Evolutionary conservation across 371 early-diverging fungal species (phyloP), one percentile per base, ranked within the genome.

Genomic region (Mortierella sp.): DNA sequence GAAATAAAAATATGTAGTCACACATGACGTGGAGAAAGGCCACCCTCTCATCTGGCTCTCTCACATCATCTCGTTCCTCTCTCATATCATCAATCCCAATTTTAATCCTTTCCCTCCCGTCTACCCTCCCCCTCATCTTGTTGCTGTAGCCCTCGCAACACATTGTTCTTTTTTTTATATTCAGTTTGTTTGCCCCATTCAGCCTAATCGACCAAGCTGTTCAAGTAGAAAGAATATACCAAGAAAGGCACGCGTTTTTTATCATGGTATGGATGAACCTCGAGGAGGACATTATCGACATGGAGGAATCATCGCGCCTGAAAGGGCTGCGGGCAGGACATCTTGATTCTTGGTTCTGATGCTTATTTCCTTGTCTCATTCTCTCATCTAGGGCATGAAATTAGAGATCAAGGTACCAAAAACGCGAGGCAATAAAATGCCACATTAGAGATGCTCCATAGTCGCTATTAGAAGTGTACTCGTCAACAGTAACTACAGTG

Each of bases 401-500:
- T 62, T 83, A 43, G 83, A 83, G 72, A 83, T 83, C 78, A 83
- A 83, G 78, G 83, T 83, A 77, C 65, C 14, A 16, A 40, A 55
- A 30, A 55, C 28, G 20, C 51, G 43, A 55, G 22, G 22, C 22
- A 57, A 62, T 11, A 22, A 61, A 22, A 61, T n/a, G 24, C 30
- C 10, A 22, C 22, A 20, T 10, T 28, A 12, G n/a, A 37, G 24
- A 28, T 55, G 30, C 55, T 55, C 30, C 30, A 55, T 2, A 37
- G 32, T 22, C 5, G 2, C 47, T 64, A 45, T 30, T 64, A 39
- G 32, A 28, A 14, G 1, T 60, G 20, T 24, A 26, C 57, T 35
- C 10, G 45, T 30, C 47, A 6, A 35, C 52, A 8, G 55, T 9
- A 28, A 55, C 4, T 28, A 9, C 28, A 28, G 11, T 28, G 55